These are phyloP conservation scores for Melaleuca quinquenervia DNA, from an alignment of 345 rosid species.

Conservation along the genomic window DNA sequence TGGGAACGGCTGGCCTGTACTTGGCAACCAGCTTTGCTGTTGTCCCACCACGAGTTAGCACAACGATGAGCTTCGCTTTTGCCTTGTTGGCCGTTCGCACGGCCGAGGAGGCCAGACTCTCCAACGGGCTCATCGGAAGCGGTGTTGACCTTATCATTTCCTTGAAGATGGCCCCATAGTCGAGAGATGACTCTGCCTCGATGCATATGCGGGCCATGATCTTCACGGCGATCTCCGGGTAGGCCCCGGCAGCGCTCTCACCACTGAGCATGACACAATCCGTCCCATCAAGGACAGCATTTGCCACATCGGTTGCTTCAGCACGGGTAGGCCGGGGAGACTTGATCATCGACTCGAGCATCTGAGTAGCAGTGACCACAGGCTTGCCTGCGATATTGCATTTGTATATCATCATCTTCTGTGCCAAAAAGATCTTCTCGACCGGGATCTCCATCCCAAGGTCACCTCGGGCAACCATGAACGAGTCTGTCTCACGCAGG, in stretches of 20 bases:
- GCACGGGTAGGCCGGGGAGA: conserved; percentile 12
- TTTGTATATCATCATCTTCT: conserved; percentile 16
- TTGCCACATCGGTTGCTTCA: conserved; percentile 12
- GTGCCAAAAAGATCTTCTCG: conserved; percentile 12
- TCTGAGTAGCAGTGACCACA: conserved; percentile 13
- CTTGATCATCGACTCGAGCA: conserved; percentile 16
- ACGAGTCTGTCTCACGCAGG: conserved; percentile 11
- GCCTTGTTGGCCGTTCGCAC: conserved; percentile 12
- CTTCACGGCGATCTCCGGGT: conserved; percentile 10
- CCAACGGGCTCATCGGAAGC: conserved; percentile 9
- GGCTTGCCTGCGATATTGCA: conserved; percentile 10
- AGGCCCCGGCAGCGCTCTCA: conserved; percentile 14
- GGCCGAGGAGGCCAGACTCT: conserved; percentile 10
- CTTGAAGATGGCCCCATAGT: conserved; percentile 7
- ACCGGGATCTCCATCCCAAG: conserved; percentile 16
- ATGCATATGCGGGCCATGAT: conserved; percentile 13
- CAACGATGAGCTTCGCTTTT: conserved; percentile 7
- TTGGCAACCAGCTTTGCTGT: conserved; percentile 13
- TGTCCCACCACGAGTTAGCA: conserved; percentile 10
- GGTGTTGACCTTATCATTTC: conserved; percentile 10
- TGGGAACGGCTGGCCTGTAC: conserved; percentile 12
- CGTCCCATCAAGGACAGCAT: conserved; percentile 8
- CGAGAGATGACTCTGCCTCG: conserved; percentile 12
- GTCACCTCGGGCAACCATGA: conserved; percentile 15
- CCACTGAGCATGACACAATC: conserved; percentile 14